Evolutionary conservation across 2,329 filamentous ascomycete genomes (phyloP), one percentile per base, ranked within the genome.

Genomic region (Scortechinia acanthostroma): DNA sequence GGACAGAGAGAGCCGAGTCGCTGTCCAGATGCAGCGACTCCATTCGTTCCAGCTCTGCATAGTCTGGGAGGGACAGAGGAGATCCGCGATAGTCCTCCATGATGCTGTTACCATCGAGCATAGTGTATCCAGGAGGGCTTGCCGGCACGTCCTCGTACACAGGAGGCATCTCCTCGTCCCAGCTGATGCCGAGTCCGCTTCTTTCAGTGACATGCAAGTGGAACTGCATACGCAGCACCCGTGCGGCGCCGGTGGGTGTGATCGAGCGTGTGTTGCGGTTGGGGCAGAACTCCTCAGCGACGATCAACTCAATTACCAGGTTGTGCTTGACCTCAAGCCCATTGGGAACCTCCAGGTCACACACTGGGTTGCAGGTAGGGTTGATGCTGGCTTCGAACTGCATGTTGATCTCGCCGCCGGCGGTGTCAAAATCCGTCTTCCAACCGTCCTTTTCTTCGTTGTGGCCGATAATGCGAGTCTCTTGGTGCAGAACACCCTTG

Each of bases 111-210:
- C 64, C 64, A 45, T 63, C 59, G 13, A 61, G 53, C 48, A 56
- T 62, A 17, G 59, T 59, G 53, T 74, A 74, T 10, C 63, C 64
- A 2, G 80, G 80, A 42, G 80, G 80, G 47, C 73, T 77, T 4
- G 66, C 71, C 2, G 80, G 80, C 17, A 85, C 78, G 53, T 84
- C 78, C 53, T 80, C 75, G 55, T 85, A 85, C 50, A 80, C 66
- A 0, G 80, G 80, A 23, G 80, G 80, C 63, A 76, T 74, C 58
- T 86, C 80, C 57, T 85, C 79, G 46, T 85, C 80, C 80, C 80
- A 86, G 43, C 75, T 76, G 50, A 86, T 82, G 20, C 80, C 80
- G 60, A 85, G 71, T 3, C 80, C 80, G 33, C 71, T 70, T 44
- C 80, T 69, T 56, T 83, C 76, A 4, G 80, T 84, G 22, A 84